These are phyloP conservation scores for Claviceps paspali DNA, from an alignment of 2,329 filamentous ascomycete genomes.

Conservation along the genomic window DNA sequence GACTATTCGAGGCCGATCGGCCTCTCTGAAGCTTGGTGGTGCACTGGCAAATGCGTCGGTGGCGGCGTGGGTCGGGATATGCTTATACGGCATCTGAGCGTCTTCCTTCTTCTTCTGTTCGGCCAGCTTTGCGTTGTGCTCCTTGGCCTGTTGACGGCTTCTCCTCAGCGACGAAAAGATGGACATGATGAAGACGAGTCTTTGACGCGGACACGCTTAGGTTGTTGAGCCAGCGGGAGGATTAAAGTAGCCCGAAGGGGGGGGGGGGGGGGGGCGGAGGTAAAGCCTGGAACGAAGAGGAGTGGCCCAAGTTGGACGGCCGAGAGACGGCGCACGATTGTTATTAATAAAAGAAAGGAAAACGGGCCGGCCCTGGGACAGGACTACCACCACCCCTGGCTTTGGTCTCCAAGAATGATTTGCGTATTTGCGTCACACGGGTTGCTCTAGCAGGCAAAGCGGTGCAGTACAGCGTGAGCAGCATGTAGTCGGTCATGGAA, in stretches of 20 bases:
- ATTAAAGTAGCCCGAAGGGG: background rate
- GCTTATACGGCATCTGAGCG: slow-evolving; percentile 32
- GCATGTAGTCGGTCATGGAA: background rate
- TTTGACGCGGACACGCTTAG: background rate
- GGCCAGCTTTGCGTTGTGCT: slow-evolving; percentile 32
- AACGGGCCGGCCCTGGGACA: slow-evolving; percentile 2
- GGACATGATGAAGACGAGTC: slow-evolving; percentile 32
- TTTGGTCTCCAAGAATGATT: background rate
- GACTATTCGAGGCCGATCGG: slow-evolving; percentile 31
- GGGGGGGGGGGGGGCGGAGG: no score
- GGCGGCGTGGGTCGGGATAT: slow-evolving; percentile 47
- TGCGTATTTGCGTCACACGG: background rate
- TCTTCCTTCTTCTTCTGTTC: slow-evolving; percentile 30
- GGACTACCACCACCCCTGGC: slow-evolving; percentile 1
- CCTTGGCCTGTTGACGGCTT: slow-evolving; percentile 39
- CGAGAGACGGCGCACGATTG: slow-evolving; percentile 2
- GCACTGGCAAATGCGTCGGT: slow-evolving; percentile 40
- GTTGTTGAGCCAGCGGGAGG: background rate
- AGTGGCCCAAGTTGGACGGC: background rate
- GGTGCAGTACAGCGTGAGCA: slow-evolving; percentile 2
- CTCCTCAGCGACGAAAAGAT: slow-evolving; percentile 39
- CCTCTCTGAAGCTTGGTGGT: slow-evolving; percentile 33
- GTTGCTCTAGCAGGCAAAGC: slow-evolving; percentile 1
- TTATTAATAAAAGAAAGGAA: background rate
- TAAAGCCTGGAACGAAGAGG: background rate